Percentiles rank a stretch among this genome's conserved stretches.
Conservation (phyloP, 1,139 yeast species). For the Saccharomyces pastorianus region DNA sequence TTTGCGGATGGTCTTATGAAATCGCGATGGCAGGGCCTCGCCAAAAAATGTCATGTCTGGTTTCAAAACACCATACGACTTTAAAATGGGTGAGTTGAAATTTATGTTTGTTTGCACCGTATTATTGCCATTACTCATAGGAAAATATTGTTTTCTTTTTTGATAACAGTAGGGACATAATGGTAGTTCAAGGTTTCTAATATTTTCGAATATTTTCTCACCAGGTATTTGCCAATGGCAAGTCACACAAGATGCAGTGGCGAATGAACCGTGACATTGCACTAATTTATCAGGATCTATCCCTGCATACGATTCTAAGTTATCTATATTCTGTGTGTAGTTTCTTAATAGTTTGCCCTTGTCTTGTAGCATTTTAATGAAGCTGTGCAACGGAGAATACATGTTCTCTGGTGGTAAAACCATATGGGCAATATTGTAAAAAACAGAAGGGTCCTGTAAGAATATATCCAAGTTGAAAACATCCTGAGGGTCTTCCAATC, state of each 20-base stretch:
- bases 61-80: slow-evolving; percentile 72
- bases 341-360: slow-evolving; percentile 75
- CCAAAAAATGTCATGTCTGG: slow-evolving; percentile 96
- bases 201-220: slow-evolving; percentile 51
- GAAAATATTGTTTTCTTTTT: slow-evolving; percentile 36
- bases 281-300: slow-evolving; percentile 60
- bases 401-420: slow-evolving; percentile 69
- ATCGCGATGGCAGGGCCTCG: slow-evolving; percentile 69
- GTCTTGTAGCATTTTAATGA: slow-evolving; percentile 66
- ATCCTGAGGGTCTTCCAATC: slow-evolving; percentile 86
- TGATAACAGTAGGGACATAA: slow-evolving; percentile 60
- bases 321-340: slow-evolving; percentile 93
- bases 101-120: background rate
- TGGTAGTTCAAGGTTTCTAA: slow-evolving; percentile 56
- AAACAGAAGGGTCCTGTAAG: slow-evolving; percentile 69
- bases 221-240: slow-evolving; percentile 69
- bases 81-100: slow-evolving; percentile 12
- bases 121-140: slow-evolving; percentile 13
- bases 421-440: slow-evolving; percentile 82
- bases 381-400: slow-evolving; percentile 82
- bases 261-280: slow-evolving; percentile 96
- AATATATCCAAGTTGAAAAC: slow-evolving; percentile 77
- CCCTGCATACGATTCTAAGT: slow-evolving; percentile 80
- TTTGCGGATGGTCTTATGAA: slow-evolving; percentile 51
- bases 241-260: slow-evolving; percentile 79